A percentile compares a stretch with the other conserved stretches of the same genome.
Conservation (phyloP, 192 early-diverging fungal species). For the Podila horticola region DNA sequence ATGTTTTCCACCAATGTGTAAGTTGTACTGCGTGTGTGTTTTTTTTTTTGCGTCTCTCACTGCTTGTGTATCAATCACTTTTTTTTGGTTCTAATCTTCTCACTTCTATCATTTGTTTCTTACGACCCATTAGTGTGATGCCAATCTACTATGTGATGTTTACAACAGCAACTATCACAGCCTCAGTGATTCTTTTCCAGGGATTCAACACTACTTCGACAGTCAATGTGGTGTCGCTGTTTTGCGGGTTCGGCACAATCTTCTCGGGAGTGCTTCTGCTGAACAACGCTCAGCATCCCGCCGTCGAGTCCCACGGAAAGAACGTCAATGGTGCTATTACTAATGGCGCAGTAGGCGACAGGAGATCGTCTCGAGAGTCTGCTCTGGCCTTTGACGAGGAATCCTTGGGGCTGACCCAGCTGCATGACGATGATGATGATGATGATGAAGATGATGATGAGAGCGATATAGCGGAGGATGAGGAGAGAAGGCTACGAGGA, state of each 20-base stretch:
- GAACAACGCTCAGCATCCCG: slow-evolving; percentile 59
- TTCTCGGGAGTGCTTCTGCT: slow-evolving; percentile 93
- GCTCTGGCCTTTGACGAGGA: slow-evolving; percentile 61
- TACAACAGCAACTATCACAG: slow-evolving; percentile 92
- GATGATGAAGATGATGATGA: slow-evolving; percentile 44
- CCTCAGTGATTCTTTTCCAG: slow-evolving; percentile 89
- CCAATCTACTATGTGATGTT: slow-evolving; percentile 98
- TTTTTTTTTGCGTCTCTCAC: slow-evolving; percentile 6
- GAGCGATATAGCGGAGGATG: not conserved
- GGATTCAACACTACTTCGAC: slow-evolving; percentile 80
- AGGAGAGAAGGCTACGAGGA: too few relatives aligned
- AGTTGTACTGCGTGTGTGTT: slow-evolving; percentile 17
- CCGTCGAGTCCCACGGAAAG: slow-evolving; percentile 39
- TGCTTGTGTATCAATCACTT: not conserved
- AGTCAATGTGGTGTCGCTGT: slow-evolving; percentile 84
- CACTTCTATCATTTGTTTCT: not conserved
- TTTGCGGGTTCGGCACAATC: slow-evolving; percentile 92
- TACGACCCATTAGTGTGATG: slow-evolving; percentile 66
- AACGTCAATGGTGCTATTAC: slow-evolving; percentile 15
- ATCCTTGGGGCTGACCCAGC: slow-evolving; percentile 55
- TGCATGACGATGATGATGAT: slow-evolving; percentile 47
- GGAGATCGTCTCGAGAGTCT: slow-evolving; percentile 57
- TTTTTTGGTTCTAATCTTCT: not conserved
- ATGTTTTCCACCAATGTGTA: slow-evolving; percentile 91
- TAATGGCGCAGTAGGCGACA: slow-evolving; percentile 30